phyloP scores from a whole-genome alignment of 768 basidiomycete genomes.

The Rhizopogon roseolus region DNA sequence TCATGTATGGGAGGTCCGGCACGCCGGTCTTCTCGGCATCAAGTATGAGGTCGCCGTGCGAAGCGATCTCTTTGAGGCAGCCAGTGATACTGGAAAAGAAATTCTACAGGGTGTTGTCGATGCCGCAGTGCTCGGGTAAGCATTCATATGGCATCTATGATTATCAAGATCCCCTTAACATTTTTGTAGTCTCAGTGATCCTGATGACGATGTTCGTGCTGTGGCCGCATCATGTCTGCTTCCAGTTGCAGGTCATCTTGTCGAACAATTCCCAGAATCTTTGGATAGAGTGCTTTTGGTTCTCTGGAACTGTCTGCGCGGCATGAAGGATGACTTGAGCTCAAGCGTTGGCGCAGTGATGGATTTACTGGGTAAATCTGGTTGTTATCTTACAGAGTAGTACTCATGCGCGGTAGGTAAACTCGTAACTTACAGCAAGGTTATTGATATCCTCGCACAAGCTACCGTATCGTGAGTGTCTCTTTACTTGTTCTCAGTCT shows the following conservation, averaged over 20 bases:
- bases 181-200: constrained; percentile 69
- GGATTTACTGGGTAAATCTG: constrained; percentile 79
- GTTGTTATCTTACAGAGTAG: not conserved
- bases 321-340: constrained; percentile 95
- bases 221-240: constrained; percentile 90
- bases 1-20: constrained; percentile 95
- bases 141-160: constrained; percentile 3
- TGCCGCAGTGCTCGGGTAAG: constrained; percentile 87
- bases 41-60: constrained; percentile 98
- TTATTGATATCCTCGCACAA: constrained; percentile 71
- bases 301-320: constrained; percentile 84
- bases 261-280: constrained; percentile 66
- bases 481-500: not conserved
- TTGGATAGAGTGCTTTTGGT: constrained; percentile 74
- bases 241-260: constrained; percentile 82
- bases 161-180: constrained; percentile 3
- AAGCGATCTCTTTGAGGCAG: constrained; percentile 63
- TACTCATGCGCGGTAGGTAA: constrained; percentile 48
- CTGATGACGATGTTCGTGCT: constrained; percentile 93
- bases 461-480: constrained; percentile 64
- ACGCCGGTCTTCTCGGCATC: constrained; percentile 95
- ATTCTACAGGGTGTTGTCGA: constrained; percentile 82
- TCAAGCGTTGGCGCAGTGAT: constrained; percentile 97
- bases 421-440: constrained; percentile 72
- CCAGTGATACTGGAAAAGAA: constrained; percentile 40